phyloP scores from a whole-genome alignment of 495 filamentous ascomycete species.

The Aspergillus leporis region DNA sequence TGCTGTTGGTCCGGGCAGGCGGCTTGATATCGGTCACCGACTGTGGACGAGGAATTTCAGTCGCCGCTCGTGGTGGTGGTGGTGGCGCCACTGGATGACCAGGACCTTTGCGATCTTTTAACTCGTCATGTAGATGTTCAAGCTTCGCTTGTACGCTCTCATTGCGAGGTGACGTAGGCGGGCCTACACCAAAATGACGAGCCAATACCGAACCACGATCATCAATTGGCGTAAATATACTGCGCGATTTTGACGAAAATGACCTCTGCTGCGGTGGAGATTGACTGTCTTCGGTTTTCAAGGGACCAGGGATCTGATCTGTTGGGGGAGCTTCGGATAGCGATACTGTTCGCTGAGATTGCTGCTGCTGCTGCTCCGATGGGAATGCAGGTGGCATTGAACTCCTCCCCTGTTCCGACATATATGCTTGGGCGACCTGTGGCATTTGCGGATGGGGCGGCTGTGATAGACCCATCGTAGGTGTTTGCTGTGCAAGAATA shows the following conservation, averaged over 20 bases:
- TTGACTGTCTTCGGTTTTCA: conserved; percentile 48
- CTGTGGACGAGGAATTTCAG: conserved; percentile 44
- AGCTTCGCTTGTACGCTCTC: conserved; percentile 40
- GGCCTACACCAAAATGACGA: conserved; percentile 72
- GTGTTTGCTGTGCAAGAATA: conserved; percentile 29
- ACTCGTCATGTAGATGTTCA: conserved; percentile 46
- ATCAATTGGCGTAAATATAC: conserved; percentile 96
- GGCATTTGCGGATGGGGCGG: conserved; percentile 57
- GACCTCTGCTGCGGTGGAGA: conserved; percentile 64
- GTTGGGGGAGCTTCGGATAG: conserved; percentile 36
- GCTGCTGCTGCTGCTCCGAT: conserved; percentile 43
- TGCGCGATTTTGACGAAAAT: conserved; percentile 77
- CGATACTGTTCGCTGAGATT: conserved; percentile 41
- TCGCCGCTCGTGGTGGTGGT: conserved; percentile 52
- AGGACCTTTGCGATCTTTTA: conserved; percentile 46
- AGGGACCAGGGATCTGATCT: conserved; percentile 39
- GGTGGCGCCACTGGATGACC: conserved; percentile 27
- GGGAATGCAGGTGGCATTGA: conserved; percentile 53
- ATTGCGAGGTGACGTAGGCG: conserved; percentile 39
- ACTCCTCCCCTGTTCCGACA: conserved; percentile 64
- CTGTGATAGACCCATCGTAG: conserved; percentile 36
- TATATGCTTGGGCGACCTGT: conserved; percentile 63
- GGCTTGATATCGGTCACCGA: conserved; percentile 64
- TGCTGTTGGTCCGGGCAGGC: conserved; percentile 73
- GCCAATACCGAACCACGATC: conserved; percentile 86